Conservation (phyloP, 2,329 filamentous ascomycete species). For the Colletotrichum sublineola region DNA sequence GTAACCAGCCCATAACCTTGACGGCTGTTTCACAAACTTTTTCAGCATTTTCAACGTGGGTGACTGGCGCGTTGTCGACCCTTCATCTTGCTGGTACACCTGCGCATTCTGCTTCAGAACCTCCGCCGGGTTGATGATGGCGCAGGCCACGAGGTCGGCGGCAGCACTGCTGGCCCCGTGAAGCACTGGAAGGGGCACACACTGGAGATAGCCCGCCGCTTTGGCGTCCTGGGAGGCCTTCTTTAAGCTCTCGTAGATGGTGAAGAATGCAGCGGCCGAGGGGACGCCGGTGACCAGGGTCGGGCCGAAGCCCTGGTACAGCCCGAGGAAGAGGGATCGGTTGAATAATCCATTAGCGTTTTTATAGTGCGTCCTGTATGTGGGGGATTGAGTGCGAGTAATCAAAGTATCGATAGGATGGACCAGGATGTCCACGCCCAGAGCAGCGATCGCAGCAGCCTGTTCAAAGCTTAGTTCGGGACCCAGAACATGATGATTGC, state of each 20-base stretch:
- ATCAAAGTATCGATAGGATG: conserved; percentile 44
- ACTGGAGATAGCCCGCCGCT: conserved; percentile 11
- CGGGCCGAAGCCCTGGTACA: conserved; percentile 45
- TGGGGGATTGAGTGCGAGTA: conserved; percentile 42
- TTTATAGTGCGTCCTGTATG: conserved; percentile 41
- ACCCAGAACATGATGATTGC: neutral
- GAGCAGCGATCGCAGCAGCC: conserved; percentile 30
- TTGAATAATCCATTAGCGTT: conserved; percentile 32
- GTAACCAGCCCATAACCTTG: conserved; percentile 18
- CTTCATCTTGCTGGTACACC: conserved; percentile 18
- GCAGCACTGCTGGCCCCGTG: conserved; percentile 41
- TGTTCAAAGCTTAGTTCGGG: neutral
- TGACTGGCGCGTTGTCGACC: neutral
- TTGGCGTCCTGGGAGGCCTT: conserved; percentile 9
- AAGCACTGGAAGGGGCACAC: conserved; percentile 35
- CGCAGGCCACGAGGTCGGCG: conserved; percentile 41
- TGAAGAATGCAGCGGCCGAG: conserved; percentile 43
- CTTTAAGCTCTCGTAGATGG: conserved; percentile 42
- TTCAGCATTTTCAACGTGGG: conserved; percentile 9
- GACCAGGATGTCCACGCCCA: conserved; percentile 37
- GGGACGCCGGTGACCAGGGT: conserved; percentile 42
- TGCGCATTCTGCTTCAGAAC: conserved; percentile 45
- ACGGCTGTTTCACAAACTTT: conserved; percentile 7
- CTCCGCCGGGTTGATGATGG: conserved; percentile 43
- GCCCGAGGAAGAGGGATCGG: conserved; percentile 38